These are phyloP conservation scores for Inga leiocalycina DNA, from an alignment of 306 rosid genomes.

Conservation along the genomic window DNA sequence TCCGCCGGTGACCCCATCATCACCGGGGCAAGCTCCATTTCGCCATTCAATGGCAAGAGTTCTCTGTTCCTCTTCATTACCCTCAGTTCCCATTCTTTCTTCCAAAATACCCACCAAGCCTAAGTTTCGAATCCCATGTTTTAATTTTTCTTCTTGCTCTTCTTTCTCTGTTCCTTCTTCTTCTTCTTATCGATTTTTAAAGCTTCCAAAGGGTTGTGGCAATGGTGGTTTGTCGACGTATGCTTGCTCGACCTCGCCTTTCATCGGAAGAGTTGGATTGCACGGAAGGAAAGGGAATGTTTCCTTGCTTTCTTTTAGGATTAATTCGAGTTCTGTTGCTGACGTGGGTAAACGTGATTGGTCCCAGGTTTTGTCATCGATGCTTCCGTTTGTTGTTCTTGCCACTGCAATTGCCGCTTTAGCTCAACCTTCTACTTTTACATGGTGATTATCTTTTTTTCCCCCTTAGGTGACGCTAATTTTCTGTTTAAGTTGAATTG, in stretches of 20 bases:
- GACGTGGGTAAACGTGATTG: slow-evolving; percentile 48
- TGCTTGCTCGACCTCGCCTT: slow-evolving; percentile 66
- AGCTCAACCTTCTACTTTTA: slow-evolving; percentile 85
- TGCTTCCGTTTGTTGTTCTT: slow-evolving; percentile 94
- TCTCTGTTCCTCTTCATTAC: slow-evolving; percentile 33
- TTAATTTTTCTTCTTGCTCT: background rate
- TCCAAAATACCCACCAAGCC: slow-evolving; percentile 17
- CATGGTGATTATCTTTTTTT: slow-evolving; percentile 55
- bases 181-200: slow-evolving; percentile 21
- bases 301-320: slow-evolving; percentile 65
- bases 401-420: slow-evolving; percentile 90
- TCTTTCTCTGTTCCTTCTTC: slow-evolving; percentile 23
- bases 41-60: slow-evolving; percentile 33
- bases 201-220: slow-evolving; percentile 23
- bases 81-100: slow-evolving; percentile 43
- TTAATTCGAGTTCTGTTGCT: slow-evolving; percentile 36
- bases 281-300: slow-evolving; percentile 47
- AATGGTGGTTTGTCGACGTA: slow-evolving; percentile 40
- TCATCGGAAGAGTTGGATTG: slow-evolving; percentile 55
- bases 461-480: background rate
- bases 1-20: slow-evolving; percentile 34
- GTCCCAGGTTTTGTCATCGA: slow-evolving; percentile 74
- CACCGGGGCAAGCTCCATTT: background rate
- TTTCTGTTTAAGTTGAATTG: background rate
- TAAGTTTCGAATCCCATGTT: background rate